A percentile compares a stretch with the other conserved stretches of the same genome.
Conservation (phyloP, 1,284 basidiomycete species). For the Ceratobasidium papillatum region DNA sequence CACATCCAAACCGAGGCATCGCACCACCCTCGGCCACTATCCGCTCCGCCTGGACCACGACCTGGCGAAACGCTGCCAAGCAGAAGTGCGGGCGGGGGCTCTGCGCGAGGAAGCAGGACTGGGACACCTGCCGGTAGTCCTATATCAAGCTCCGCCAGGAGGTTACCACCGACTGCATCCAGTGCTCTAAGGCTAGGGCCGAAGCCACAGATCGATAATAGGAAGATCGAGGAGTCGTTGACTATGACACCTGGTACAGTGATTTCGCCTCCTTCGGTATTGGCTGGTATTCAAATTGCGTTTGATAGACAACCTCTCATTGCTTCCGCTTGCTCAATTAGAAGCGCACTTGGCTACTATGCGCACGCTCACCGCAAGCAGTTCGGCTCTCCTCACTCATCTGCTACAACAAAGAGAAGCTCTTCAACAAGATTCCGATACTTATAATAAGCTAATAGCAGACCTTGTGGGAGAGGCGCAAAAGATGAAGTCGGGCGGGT, state of each 20-base stretch:
- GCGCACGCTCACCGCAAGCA: slow-evolving; percentile 71
- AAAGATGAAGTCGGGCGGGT: slow-evolving; percentile 44
- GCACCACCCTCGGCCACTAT: slow-evolving; percentile 63
- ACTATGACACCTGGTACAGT: slow-evolving; percentile 69
- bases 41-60: slow-evolving; percentile 72
- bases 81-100: slow-evolving; percentile 32
- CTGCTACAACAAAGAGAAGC: slow-evolving; percentile 84
- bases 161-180: slow-evolving; percentile 18
- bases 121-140: slow-evolving; percentile 27
- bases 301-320: slow-evolving; percentile 69
- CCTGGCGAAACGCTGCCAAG: slow-evolving; percentile 44
- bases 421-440: slow-evolving; percentile 86
- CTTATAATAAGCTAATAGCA: slow-evolving; percentile 81
- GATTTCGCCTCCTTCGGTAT: slow-evolving; percentile 45
- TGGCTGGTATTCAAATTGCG: slow-evolving; percentile 8
- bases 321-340: slow-evolving; percentile 72
- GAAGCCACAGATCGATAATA: slow-evolving; percentile 74
- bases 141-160: slow-evolving; percentile 43
- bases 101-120: slow-evolving; percentile 35
- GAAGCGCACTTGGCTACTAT: slow-evolving; percentile 73
- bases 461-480: slow-evolving; percentile 73
- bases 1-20: slow-evolving; percentile 70
- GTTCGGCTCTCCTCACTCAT: slow-evolving; percentile 78
- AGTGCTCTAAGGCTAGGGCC: slow-evolving; percentile 57
- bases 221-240: slow-evolving; percentile 70